Evolutionary conservation across 371 early-diverging fungal genomes (phyloP), one percentile per base, ranked within the genome.

Genomic region (Gilbertella persicaria): DNA sequence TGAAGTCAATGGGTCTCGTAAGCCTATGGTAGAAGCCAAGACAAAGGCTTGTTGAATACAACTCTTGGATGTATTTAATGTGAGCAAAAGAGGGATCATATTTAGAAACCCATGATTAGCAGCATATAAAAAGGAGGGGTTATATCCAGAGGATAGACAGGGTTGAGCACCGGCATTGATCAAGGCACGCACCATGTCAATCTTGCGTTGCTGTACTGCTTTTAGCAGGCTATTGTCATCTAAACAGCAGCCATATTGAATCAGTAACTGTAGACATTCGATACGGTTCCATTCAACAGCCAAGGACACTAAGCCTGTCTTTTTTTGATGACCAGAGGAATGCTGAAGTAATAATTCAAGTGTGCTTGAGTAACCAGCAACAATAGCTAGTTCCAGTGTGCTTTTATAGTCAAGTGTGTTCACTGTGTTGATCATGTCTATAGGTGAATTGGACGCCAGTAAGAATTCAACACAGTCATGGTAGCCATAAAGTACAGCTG

Each of bases 181-280:
- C 37, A 73, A 38, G 21, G 55, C 45, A 19, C 62, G 69, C 0
- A 77, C 77, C 17, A 77, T 48, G 45, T 77, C 77, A 13, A 77
- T 60, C 41, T 77, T 77, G 12, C 73, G 60, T 38, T 77, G 73
- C 35, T 77, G 73, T 1, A 77, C 77, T 13, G 77, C 73, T 0
- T 28, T 45, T 26, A 71, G 61, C 3, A 77, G 17, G 20, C 38
- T 24, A 3, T 43, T 23, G 4, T 42, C 17, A 10, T 58, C 51
- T 21, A 69, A 44, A 14, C 54, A 45, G 40, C 51, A 66, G 0
- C 67, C 69, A 3, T 47, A 50, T 17, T 55, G 39, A 16, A 73
- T 48, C 29, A 75, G 46, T 0, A 60, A 17, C 16, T 61, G 48
- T 33, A 75, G 53, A 24, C 64, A 68, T 19, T 68, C 71, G 26